Evolutionary conservation across 202 grass and related monocot species (phyloP), one percentile per base, ranked within the genome.

Genomic region (Eragrostis tef): DNA sequence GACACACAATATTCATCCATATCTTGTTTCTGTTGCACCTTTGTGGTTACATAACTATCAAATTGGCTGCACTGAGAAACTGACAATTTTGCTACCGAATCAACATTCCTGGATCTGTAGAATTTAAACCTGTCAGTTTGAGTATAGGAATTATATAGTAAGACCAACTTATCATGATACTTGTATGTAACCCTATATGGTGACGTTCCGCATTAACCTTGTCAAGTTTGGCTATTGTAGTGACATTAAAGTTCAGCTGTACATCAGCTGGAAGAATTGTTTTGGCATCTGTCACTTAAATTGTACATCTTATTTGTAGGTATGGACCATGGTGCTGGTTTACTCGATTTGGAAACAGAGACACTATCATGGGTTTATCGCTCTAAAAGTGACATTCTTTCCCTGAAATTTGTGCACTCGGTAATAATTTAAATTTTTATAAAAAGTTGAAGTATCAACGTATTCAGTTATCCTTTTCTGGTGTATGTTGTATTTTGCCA

Each of bases 331-430:
- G 92, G 86, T 29, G 80, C 86, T 51, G 58, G 71, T 74, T 82
- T 93, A 8, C 20, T 98, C 58, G 73, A 98, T 90, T 82, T 98
- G 74, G 88, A 98, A 87, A 87, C 80, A 60, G 75, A 77, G 83
- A 27, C 67, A 41, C 65, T 75, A 19, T 84, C 84, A 0, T 83
- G 86, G 92, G 24, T 94, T 42, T 89, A 86, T 79, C 67, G 8
- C 9, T 82, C 74, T 43, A 91, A 87, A 91, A 98, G 95, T 84
- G 92, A 93, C 60, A 63, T 93, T 82, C 88, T 98, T 13, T 94
- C 92, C 9, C 82, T 82, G 49, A 91, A 88, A 79, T 94, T 89
- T 93, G 19, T 88, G 77, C 82, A 90, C 26, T 87, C 88, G 88
- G 86, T 91, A 98, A 82, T 51, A 54, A 49, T 70, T 63, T 60